Conservation (phyloP, 148 eudicot species). For the Vaccinium vitisidaea region DNA sequence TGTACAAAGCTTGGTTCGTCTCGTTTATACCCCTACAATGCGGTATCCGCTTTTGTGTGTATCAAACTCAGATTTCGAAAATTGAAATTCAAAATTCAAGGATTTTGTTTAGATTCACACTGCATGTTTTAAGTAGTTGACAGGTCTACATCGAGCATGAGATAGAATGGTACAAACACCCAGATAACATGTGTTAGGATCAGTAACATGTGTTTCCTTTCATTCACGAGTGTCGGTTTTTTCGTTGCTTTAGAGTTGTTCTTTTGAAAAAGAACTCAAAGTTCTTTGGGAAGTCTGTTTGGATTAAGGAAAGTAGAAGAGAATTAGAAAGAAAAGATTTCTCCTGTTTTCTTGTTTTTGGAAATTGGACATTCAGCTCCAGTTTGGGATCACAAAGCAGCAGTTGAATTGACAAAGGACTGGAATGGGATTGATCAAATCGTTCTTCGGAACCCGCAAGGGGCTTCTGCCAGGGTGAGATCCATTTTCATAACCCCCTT, state of each 20-base stretch:
- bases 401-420: slow-evolving; percentile 57
- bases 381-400: slow-evolving; percentile 62
- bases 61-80: not conserved
- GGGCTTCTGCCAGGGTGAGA: slow-evolving; percentile 69
- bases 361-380: slow-evolving; percentile 80
- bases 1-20: too few species aligned
- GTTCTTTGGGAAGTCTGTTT: slow-evolving; percentile 3
- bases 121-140: not conserved
- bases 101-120: not conserved
- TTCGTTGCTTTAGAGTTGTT: not conserved
- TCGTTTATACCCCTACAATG: too few species aligned
- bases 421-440: slow-evolving; percentile 75
- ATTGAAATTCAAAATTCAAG: not conserved
- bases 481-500: not conserved
- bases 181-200: slow-evolving; percentile 19
- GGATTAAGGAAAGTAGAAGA: not conserved
- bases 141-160: not conserved
- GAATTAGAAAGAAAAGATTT: too few species aligned
- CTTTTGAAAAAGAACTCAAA: not conserved
- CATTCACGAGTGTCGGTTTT: slow-evolving; percentile 12
- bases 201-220: not conserved
- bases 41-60: too few species aligned
- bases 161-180: not conserved
- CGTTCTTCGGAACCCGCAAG: slow-evolving; percentile 68
- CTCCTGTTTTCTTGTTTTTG: not conserved